phyloP scores from a whole-genome alignment of 345 rosid species.

The Brassica carinata region DNA sequence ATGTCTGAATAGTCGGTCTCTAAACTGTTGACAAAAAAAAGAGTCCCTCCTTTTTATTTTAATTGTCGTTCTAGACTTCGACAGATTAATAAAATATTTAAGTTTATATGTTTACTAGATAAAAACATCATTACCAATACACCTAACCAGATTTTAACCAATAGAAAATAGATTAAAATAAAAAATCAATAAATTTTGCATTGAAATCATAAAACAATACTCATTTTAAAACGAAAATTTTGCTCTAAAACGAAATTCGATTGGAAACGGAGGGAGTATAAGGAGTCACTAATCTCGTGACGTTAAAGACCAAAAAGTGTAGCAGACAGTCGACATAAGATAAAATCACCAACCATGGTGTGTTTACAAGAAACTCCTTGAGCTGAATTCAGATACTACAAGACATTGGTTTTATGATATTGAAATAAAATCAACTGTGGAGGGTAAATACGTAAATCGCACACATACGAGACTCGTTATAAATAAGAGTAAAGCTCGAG shows the following conservation, averaged over 20 bases:
- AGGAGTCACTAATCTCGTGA: constrained; percentile 21
- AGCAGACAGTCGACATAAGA: not conserved
- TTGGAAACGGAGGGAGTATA: not conserved
- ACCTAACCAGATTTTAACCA: too few relatives aligned
- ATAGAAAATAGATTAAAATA: too few relatives aligned
- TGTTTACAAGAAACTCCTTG: not conserved
- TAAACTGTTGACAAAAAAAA: not conserved
- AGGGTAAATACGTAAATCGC: constrained; percentile 25
- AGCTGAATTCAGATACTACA: not conserved
- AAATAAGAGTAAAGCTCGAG: constrained; percentile 16
- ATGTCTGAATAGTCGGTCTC: constrained; percentile 22
- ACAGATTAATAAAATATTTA: too few relatives aligned
- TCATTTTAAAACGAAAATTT: too few relatives aligned
- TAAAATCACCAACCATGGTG: not conserved
- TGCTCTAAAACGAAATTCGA: too few relatives aligned
- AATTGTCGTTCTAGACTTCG: too few relatives aligned
- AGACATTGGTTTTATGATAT: not conserved
- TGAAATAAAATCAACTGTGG: not conserved
- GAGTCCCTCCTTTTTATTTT: too few relatives aligned
- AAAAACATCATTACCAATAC: too few relatives aligned
- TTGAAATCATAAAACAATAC: too few relatives aligned
- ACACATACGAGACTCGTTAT: not conserved
- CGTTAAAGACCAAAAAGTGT: constrained; percentile 16
- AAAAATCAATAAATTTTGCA: too few relatives aligned
- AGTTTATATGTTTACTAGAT: too few relatives aligned